Conservation (phyloP, 169 alveolate species). For the Pseudocohnilembus persalinus region DNA sequence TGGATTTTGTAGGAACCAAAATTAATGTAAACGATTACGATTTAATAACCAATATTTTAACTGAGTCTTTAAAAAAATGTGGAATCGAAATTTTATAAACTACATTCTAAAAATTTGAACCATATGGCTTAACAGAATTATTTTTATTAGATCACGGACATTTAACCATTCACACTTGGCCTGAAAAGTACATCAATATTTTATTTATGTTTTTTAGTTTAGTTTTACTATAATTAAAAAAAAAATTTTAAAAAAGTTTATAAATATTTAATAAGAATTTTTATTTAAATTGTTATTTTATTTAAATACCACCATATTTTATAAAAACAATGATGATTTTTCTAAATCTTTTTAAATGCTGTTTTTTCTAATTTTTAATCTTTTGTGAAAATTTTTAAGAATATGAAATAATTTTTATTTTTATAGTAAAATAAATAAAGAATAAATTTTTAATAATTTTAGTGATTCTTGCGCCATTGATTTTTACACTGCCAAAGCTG, state of each 20-base stretch:
- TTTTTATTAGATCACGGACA: constrained; percentile 23
- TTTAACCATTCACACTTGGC: constrained; percentile 40
- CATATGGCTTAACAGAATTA: constrained; percentile 29
- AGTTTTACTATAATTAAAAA: too few relatives aligned
- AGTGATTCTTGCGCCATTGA: constrained; percentile 33
- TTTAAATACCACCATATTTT: neutral
- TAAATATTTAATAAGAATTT: too few relatives aligned
- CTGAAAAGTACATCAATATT: constrained; percentile 13
- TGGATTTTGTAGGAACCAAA: constrained; percentile 23
- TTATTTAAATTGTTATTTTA: too few relatives aligned
- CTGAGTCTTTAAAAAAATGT: constrained; percentile 3
- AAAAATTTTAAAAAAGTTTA: too few relatives aligned
- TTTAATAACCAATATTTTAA: constrained; percentile 6
- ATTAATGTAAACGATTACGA: constrained; percentile 23
- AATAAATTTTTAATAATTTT: too few relatives aligned
- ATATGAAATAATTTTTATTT: too few relatives aligned
- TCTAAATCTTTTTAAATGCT: neutral
- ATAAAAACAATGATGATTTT: neutral
- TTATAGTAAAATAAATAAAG: too few relatives aligned
- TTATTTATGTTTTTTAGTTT: too few relatives aligned
- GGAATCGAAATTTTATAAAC: constrained; percentile 8
- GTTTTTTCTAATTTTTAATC: too few relatives aligned
- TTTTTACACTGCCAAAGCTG: constrained; percentile 24
- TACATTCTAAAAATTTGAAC: constrained; percentile 19
- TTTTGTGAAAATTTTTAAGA: neutral